Evolutionary conservation across 225 moss, liverwort and hornwort species (phyloP).

Genomic region (Sphagnum tenellum): DNA sequence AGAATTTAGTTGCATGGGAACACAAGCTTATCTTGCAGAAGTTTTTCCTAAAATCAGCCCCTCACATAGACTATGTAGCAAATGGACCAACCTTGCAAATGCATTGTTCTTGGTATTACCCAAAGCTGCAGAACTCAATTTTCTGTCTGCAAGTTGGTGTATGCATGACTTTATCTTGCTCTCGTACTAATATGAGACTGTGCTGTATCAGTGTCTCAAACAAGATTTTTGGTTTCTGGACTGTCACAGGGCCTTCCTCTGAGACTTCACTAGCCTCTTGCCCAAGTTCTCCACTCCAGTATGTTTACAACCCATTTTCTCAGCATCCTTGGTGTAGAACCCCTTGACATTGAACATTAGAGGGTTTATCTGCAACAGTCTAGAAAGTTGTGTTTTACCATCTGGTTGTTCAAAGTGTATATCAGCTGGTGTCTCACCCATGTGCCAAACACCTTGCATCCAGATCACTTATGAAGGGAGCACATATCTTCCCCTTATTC

Average conservation of each 20-base stretch:
- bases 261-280: slow-evolving; percentile 64
- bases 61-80: too few relatives aligned
- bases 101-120: slow-evolving; percentile 56
- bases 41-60: too few relatives aligned
- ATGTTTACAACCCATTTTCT: slow-evolving; percentile 43
- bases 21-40: too few relatives aligned
- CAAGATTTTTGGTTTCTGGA: slow-evolving; percentile 64
- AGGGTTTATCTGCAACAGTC: slow-evolving; percentile 88
- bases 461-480: slow-evolving; percentile 92
- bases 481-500: slow-evolving; percentile 95
- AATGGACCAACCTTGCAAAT: too few relatives aligned
- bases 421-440: slow-evolving; percentile 83
- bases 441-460: slow-evolving; percentile 89
- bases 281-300: slow-evolving; percentile 75
- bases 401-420: slow-evolving; percentile 97
- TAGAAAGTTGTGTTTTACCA: slow-evolving; percentile 96
- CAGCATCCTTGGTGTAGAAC: slow-evolving; percentile 87
- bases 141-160: slow-evolving; percentile 72
- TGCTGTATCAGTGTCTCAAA: slow-evolving; percentile 46
- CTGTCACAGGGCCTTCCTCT: slow-evolving; percentile 42
- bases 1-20: too few relatives aligned
- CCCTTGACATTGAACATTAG: slow-evolving; percentile 84
- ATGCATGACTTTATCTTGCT: slow-evolving; percentile 92
- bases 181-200: slow-evolving; percentile 64
- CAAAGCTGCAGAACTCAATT: slow-evolving; percentile 32